Evolutionary conservation across 352 stramenopile species (phyloP), one percentile per base, ranked within the genome.

Genomic region (Phytophthora pseudosyringae): DNA sequence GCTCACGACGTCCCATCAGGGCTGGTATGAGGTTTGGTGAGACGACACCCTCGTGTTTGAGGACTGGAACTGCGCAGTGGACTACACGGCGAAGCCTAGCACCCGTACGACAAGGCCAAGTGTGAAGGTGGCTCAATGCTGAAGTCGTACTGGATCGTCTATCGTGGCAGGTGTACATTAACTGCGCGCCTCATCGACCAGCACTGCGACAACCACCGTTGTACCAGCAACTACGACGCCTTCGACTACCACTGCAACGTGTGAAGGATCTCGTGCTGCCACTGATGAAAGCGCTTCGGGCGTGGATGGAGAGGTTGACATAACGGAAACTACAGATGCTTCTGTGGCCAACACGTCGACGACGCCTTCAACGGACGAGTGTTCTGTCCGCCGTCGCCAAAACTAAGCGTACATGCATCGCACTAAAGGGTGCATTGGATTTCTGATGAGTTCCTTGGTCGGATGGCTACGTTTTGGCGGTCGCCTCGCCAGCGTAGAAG

Each of bases 121-220:
- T 84, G 72, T 47, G 21, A 39, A 11, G 69, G 66, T 3, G 48
- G 69, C 0, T 64, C 64, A 7, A 49, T 75, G 67, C 58, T 84
- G n/a, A 70, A 56, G 44, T 73, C 64, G 11, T 75, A 80, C 54
- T 86, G 77, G 77, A 68, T 86, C 28, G 72, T 72, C 3, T 39
- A 83, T 54, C 66, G 25, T 86, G 77, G 77, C 77, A 86, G 46
- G 51, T 81, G 21, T 86, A 86, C 60, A 83, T 63, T 3, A 81
- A 82, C 59, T 85, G 73, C 36, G 69, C 73, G 12, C 47, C 59
- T 16, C 25, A 76, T 62, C 73, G 28, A 71, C 45, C 12, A 69
- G 41, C 39, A 62, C 51, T 12, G 59, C 44, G 1, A 62, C 35
- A 0, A 55, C 8, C 28, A 57, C n/a, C n/a, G n/a, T n/a, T n/a